A percentile compares a stretch with the other conserved stretches of the same genome.
Conservation (phyloP, 2,329 filamentous ascomycete genomes). For the Tothia fuscella region DNA sequence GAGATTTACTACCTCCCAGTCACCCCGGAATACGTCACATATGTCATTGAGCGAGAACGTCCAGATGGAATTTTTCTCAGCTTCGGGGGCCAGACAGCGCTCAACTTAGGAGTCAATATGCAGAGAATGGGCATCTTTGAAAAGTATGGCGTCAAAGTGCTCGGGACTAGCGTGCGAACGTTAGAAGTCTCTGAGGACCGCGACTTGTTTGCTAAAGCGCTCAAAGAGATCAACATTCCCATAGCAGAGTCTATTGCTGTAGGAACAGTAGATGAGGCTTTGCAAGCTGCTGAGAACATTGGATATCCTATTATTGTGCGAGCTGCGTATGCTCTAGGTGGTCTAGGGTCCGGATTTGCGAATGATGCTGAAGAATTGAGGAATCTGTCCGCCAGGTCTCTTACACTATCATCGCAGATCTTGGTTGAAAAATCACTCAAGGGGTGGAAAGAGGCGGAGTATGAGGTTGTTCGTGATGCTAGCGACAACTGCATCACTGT, state of each 20-base stretch:
- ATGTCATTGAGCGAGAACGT: slow-evolving; percentile 91
- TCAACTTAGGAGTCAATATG: slow-evolving; percentile 96
- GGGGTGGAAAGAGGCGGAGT: slow-evolving; percentile 99
- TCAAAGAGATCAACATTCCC: slow-evolving; percentile 94
- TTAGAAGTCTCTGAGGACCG: slow-evolving; percentile 91
- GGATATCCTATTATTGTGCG: slow-evolving; percentile 98
- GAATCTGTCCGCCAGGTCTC: slow-evolving; percentile 82
- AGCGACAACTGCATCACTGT: slow-evolving; percentile 99
- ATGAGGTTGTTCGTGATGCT: slow-evolving; percentile 93
- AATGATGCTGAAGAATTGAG: slow-evolving; percentile 87
- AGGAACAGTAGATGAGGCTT: slow-evolving; percentile 77
- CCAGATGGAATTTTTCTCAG: slow-evolving; percentile 96
- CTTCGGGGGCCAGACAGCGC: slow-evolving; percentile 92
- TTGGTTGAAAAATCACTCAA: slow-evolving; percentile 97
- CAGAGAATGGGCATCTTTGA: slow-evolving; percentile 91
- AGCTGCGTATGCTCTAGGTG: slow-evolving; percentile 90
- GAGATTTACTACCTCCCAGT: slow-evolving; percentile 98
- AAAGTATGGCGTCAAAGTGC: slow-evolving; percentile 86
- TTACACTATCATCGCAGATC: slow-evolving; percentile 91
- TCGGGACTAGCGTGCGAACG: slow-evolving; percentile 89
- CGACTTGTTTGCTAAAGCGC: slow-evolving; percentile 87
- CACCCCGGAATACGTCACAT: slow-evolving; percentile 92
- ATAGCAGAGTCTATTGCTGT: slow-evolving; percentile 95
- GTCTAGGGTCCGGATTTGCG: slow-evolving; percentile 91
- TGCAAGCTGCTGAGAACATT: slow-evolving; percentile 73